These are phyloP conservation scores for Brassica carinata DNA, from an alignment of 345 rosid species.

Conservation along the genomic window DNA sequence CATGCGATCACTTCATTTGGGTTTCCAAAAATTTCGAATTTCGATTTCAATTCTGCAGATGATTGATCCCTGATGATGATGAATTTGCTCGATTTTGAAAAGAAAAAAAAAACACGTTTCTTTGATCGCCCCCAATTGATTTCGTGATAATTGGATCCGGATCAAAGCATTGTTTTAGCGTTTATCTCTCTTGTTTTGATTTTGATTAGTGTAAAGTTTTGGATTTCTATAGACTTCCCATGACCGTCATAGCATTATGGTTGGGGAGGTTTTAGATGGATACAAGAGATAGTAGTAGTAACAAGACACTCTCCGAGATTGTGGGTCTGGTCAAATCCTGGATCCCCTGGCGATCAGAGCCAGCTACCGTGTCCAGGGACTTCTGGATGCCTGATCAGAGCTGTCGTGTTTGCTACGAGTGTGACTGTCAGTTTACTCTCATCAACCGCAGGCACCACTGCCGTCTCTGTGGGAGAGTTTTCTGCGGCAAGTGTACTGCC, in stretches of 20 bases:
- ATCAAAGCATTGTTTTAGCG: neutral
- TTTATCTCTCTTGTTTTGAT: neutral
- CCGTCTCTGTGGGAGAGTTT: conserved; percentile 86
- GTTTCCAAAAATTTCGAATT: neutral
- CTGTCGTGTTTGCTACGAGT: conserved; percentile 93
- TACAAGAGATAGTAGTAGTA: conserved; percentile 46
- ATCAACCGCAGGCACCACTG: conserved; percentile 89
- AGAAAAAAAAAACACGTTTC: neutral
- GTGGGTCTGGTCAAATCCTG: conserved; percentile 59
- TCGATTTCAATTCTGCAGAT: neutral
- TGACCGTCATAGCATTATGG: conserved; percentile 71
- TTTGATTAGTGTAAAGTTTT: neutral
- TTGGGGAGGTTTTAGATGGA: conserved; percentile 62
- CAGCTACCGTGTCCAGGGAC: conserved; percentile 74
- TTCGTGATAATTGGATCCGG: neutral
- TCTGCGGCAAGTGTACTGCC: conserved; percentile 88
- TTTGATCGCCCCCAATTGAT: no score
- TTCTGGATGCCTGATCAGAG: conserved; percentile 99
- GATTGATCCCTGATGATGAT: neutral
- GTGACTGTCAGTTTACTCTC: conserved; percentile 76
- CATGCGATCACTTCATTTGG: neutral
- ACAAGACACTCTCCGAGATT: conserved; percentile 61
- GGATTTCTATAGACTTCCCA: neutral
- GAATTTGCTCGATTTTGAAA: neutral
- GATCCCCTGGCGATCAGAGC: conserved; percentile 82